Evolutionary conservation across 2,329 filamentous ascomycete genomes (phyloP), one percentile per base, ranked within the genome.

Genomic region (Diaporthe ampelina): DNA sequence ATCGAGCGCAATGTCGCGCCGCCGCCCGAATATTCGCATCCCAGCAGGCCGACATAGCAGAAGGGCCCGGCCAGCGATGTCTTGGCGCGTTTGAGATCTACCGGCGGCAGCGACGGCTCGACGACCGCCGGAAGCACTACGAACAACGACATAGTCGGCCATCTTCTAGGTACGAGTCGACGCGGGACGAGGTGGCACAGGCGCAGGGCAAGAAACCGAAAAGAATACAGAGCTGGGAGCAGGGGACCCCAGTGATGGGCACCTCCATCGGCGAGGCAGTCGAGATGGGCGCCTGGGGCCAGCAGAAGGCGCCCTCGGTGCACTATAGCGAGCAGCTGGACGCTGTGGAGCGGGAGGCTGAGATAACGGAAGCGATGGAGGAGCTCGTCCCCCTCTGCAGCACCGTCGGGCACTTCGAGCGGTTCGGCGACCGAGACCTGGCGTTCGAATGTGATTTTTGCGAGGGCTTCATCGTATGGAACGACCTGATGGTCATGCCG

Each of bases 371-470:
- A 4, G 43, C 61, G n/a, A 50, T 87, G 21, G 87, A 89, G 74
- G 88, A 89, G 79, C 82, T 90, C 7, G 82, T 83, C 52, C 81
- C 83, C 40, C 81, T 84, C 32, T 91, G 89, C 81, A 88, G 88
- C 77, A 79, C 80, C 5, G 84, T 89, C 2, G 90, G 90, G n/a
- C 83, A 84, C 37, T 91, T 91, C 75, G 87, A 90, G 81, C 85
- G 88, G 19, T 87, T 91, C 70, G 88, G 86, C 56, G 86, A 90
- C 43, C 79, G 81, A 52, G 89, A 91, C 75, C 84, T 90, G 63
- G 89, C 87, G 10, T 91, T 91, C 77, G 84, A 90, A 10, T 91
- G 90, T 82, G 89, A 91, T 81, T 91, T 88, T 78, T 91, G 90
- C 81, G 89, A 91, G 78, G 90, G 90, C 2, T 88, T 89, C 78